These are phyloP conservation scores for Hypoxylon fragiforme DNA, from an alignment of 495 filamentous ascomycete genomes.

Conservation along the genomic window DNA sequence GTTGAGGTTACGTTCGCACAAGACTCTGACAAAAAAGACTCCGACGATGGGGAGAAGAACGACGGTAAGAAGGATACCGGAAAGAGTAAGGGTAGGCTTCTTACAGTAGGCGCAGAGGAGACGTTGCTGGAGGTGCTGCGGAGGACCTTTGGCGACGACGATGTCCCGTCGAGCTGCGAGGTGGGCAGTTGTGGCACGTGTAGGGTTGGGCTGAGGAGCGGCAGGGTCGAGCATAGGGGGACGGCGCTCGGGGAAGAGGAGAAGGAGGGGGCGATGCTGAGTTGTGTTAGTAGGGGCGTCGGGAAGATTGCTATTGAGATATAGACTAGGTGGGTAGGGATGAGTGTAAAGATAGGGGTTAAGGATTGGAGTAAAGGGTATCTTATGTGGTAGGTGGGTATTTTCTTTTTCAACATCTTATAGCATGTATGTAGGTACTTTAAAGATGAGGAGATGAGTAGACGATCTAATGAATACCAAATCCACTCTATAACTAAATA, in stretches of 20 bases:
- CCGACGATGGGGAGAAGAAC: slow-evolving; percentile 21
- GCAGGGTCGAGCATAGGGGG: slow-evolving; percentile 58
- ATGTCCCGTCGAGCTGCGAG: slow-evolving; percentile 56
- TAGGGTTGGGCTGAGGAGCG: slow-evolving; percentile 49
- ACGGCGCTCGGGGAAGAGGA: slow-evolving; percentile 51
- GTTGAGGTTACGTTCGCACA: slow-evolving; percentile 49
- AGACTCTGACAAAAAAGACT: too few relatives aligned
- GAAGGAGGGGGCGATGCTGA: slow-evolving; percentile 46
- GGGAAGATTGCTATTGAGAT: slow-evolving; percentile 52
- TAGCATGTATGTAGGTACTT: too few relatives aligned
- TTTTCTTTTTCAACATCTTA: too few relatives aligned
- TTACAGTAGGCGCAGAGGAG: slow-evolving; percentile 49
- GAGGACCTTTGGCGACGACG: slow-evolving; percentile 41
- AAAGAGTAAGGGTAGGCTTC: too few relatives aligned
- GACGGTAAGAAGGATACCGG: too few relatives aligned
- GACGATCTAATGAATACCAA: too few relatives aligned
- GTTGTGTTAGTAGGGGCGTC: slow-evolving; percentile 54
- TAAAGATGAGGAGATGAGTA: too few relatives aligned
- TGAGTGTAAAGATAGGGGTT: neutral
- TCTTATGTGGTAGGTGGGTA: too few relatives aligned
- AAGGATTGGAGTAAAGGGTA: neutral
- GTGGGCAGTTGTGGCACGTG: slow-evolving; percentile 66
- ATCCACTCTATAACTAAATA: too few relatives aligned
- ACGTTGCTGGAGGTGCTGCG: slow-evolving; percentile 49
- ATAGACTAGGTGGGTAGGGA: slow-evolving; percentile 9